Evolutionary conservation across 495 filamentous ascomycete genomes (phyloP), one percentile per base, ranked within the genome.

Genomic region (Annulohypoxylon bovei): DNA sequence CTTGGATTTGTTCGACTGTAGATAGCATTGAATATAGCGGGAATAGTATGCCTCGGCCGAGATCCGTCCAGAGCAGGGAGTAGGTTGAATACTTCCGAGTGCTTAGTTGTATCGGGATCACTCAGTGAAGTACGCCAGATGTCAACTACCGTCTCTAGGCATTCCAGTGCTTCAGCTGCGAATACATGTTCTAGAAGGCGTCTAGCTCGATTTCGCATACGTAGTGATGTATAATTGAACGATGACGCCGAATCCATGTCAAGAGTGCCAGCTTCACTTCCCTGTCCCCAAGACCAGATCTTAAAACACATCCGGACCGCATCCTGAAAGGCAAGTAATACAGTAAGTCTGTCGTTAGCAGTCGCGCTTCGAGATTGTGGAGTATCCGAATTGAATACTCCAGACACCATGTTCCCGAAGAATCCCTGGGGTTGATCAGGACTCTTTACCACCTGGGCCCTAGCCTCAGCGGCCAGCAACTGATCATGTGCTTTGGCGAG

Each of bases 321-420:
- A 77, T 99, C 95, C 78, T 98, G 94, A 79, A 99, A 97, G 30
- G 94, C 94, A n/a, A 99, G 85, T 8, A 98, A 80, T 18, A 99
- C 95, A 0, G 94, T 98, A 23, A 99, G 84, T 39, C 95, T 84
- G 68, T 95, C 94, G 74, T 98, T 99, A n/a, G 93, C 94, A 12
- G 92, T 91, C 14, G 88, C 87, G 47, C 90, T 90, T 40, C 93
- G 87, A 23, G 86, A 82, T 57, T 93, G 93, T 2, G 85, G 89
- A 6, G 89, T 84, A 58, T 98, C 95, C 0, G 91, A 87, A 7
- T 90, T 84, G 76, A 97, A 97, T 0, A 97, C 92, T 0, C 94
- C 94, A 1, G 94, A 95, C 1, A 97, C 93, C 92, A 98, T 97
- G 71, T 94, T 97, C 16, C 95, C 94, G 73, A 99, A 97, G 78